Base-by-base conservation (phyloP, 1,284 basidiomycete species). In the Cutaneotrichosporon mucoides region DNA sequence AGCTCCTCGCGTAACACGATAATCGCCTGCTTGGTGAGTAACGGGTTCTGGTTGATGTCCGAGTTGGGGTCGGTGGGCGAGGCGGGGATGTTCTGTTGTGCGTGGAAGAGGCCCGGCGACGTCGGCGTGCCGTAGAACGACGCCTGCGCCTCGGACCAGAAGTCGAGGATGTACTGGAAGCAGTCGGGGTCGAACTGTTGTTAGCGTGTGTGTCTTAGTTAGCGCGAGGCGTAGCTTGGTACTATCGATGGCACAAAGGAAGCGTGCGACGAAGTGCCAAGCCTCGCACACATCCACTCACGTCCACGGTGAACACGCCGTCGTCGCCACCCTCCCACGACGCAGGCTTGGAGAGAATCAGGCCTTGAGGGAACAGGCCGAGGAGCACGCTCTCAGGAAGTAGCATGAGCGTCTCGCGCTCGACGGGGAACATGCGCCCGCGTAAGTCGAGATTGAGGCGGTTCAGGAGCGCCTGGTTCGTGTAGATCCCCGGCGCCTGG, bases 361-460 rank as follows among this genome's bases (percentile, higher is more conserved):
- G 86, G 9, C 96, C 95, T 72, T 99, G 98, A 11, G 95, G 95
- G 75, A 99, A 99, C 57, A 99, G 83, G 76, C 95, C 98, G 51
- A 99, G 83, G 60, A 99, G 81, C 49, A 99, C 92, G 34, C 90
- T 93, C 84, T 99, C 95, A 7, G 95, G 95, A 37, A 99, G 82
- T 76, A 95, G 93, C 93, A 99, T 97, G 76, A 99, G 89, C 37
- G 90, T 93, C 80, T 98, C 95, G 68, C 96, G 85, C 80, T 99
- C 96, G 58, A 99, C 92, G 59, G 90, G 88, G 81, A 98, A 96
- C 67, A 92, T 87, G 67, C 82, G 84, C 61, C 93, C 93, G 65
- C 95, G 87, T 53, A 99, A 83, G 79, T 98, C 95, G 68, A 99
- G 87, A 59, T 90, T 85, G 66, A 99, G 84, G 63, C 91, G 84